Percentiles rank a stretch among this genome's conserved stretches.
phyloP scores from a whole-genome alignment of 2,329 filamentous ascomycete genomes.

The Fusarium oligoseptatum region DNA sequence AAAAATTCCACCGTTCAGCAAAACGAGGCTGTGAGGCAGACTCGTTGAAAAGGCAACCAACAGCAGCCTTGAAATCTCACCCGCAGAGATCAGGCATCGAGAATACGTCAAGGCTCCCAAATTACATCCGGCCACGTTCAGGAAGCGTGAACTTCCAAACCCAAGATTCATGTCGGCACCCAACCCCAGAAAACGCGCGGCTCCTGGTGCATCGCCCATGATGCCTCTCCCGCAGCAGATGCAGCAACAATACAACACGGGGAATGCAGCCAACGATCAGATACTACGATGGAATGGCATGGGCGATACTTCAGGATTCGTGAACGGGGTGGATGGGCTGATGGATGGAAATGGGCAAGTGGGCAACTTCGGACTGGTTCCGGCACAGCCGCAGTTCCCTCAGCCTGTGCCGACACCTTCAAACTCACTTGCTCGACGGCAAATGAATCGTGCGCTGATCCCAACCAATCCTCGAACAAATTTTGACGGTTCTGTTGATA shows the following conservation, averaged over 20 bases:
- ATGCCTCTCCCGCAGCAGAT: constrained; percentile 65
- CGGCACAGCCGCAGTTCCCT: constrained; percentile 52
- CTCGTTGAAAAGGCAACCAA: constrained; percentile 12
- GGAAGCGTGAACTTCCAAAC: constrained; percentile 22
- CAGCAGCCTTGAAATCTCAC: constrained; percentile 29
- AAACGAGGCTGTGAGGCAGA: constrained; percentile 25
- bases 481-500: constrained; percentile 57
- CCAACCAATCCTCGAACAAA: constrained; percentile 55
- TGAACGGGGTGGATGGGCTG: constrained; percentile 38
- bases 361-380: constrained; percentile 55
- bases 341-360: constrained; percentile 50
- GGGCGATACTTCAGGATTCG: constrained; percentile 54
- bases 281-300: constrained; percentile 61
- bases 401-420: constrained; percentile 54
- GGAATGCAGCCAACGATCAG: constrained; percentile 62
- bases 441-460: constrained; percentile 65
- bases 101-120: constrained; percentile 21
- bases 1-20: neutral
- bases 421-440: constrained; percentile 65
- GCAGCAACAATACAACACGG: constrained; percentile 61
- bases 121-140: constrained; percentile 18
- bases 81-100: constrained; percentile 39
- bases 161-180: constrained; percentile 59
- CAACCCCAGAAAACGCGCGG: constrained; percentile 77
- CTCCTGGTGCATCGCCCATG: constrained; percentile 77